phyloP scores from a whole-genome alignment of 2,329 filamentous ascomycete genomes.

The Scleromitrula shiraiana region DNA sequence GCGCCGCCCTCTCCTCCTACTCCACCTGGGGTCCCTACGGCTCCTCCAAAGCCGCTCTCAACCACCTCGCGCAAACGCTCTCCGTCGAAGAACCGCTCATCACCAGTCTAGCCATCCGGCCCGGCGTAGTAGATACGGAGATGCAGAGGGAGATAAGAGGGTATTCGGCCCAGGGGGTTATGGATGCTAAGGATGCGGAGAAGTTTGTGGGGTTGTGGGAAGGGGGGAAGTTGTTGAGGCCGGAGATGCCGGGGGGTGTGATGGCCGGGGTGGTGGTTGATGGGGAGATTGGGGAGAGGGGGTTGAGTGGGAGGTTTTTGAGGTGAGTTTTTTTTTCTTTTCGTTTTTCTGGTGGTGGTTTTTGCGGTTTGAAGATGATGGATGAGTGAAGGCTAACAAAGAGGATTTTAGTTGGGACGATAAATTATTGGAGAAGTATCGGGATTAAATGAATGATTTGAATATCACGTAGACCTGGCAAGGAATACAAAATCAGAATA shows the following conservation, averaged over 20 bases:
- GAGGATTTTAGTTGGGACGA: conserved; percentile 44
- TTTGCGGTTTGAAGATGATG: neutral
- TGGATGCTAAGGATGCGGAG: conserved; percentile 48
- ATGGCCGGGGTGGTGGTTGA: conserved; percentile 70
- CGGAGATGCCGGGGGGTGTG: conserved; percentile 78
- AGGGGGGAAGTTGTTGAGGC: conserved; percentile 64
- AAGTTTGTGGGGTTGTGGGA: conserved; percentile 65
- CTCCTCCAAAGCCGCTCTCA: conserved; percentile 73
- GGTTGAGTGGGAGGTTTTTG: conserved; percentile 70
- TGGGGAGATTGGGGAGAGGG: conserved; percentile 52
- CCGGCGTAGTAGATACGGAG: conserved; percentile 77
- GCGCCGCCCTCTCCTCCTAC: conserved; percentile 61
- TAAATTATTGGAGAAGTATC: conserved; percentile 46
- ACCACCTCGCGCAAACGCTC: conserved; percentile 68
- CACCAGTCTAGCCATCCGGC: conserved; percentile 63
- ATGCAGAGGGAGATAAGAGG: conserved; percentile 82
- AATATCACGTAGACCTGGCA: too few relatives aligned
- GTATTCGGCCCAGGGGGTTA: conserved; percentile 44
- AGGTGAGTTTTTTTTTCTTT: conserved; percentile 40
- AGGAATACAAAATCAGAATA: too few relatives aligned
- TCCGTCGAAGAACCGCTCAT: conserved; percentile 70
- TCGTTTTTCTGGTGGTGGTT: too few relatives aligned
- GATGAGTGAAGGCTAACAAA: conserved; percentile 16
- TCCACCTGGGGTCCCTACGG: conserved; percentile 74
- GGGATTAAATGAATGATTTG: conserved; percentile 25